phyloP scores from a whole-genome alignment of 129 eudicot genomes.

The Centella asiatica region DNA sequence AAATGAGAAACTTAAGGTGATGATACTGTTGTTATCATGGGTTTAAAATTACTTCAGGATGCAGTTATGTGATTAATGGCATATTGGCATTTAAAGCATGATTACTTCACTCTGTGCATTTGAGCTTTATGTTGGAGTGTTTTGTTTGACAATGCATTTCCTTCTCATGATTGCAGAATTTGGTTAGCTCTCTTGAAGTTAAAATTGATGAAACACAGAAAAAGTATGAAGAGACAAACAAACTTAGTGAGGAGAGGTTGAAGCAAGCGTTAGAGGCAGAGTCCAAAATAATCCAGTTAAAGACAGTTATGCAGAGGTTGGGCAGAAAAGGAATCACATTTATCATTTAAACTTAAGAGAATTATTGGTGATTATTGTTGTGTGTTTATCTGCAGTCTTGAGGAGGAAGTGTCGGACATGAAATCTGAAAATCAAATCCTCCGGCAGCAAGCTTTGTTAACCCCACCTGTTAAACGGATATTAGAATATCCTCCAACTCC shows the following conservation, averaged over 20 bases:
- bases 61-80: too few relatives aligned
- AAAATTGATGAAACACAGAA: conserved; percentile 88
- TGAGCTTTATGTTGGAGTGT: background rate
- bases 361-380: too few relatives aligned
- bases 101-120: background rate
- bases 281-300: conserved; percentile 66
- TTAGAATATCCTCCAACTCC: conserved; percentile 45
- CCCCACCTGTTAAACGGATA: conserved; percentile 32
- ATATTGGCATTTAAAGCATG: too few relatives aligned
- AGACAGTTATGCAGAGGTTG: conserved; percentile 86
- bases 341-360: background rate
- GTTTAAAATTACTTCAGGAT: too few relatives aligned
- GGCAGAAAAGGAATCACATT: conserved; percentile 4
- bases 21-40: background rate
- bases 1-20: conserved; percentile 79
- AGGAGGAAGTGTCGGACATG: conserved; percentile 83
- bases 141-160: background rate
- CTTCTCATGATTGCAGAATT: conserved; percentile 36
- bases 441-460: conserved; percentile 48
- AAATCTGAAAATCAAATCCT: conserved; percentile 78
- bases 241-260: conserved; percentile 87
- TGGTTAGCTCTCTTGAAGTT: conserved; percentile 75
- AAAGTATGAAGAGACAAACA: conserved; percentile 78
- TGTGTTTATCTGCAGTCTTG: conserved; percentile 47
- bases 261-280: conserved; percentile 94